Percentiles rank a stretch among this genome's conserved stretches.
Conservation (phyloP, 139 green algal species). For the Coelastrella sp. region DNA sequence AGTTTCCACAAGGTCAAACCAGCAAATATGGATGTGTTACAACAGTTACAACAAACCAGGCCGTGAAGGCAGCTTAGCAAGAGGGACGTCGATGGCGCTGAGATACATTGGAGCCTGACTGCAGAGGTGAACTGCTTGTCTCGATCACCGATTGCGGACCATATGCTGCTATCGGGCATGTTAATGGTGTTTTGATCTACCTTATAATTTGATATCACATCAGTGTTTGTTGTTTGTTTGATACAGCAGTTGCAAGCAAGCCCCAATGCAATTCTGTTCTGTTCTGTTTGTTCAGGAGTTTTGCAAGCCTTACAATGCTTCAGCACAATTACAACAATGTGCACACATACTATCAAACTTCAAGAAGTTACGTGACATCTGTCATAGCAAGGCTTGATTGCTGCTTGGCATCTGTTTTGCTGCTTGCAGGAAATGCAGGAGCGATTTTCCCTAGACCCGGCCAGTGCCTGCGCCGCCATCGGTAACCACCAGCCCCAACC, state of each 20-base stretch:
- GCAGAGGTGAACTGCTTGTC: neutral
- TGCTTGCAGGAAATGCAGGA: conserved; percentile 33
- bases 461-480: conserved; percentile 9
- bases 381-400: too few species aligned
- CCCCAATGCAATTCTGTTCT: too few species aligned
- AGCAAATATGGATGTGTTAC: neutral
- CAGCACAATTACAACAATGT: too few species aligned
- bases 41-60: neutral
- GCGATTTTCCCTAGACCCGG: neutral
- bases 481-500: neutral
- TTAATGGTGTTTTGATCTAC: neutral
- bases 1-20: too few species aligned
- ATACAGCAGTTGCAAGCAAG: too few species aligned
- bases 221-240: too few species aligned
- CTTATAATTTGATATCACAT: too few species aligned
- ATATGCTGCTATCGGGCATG: too few species aligned
- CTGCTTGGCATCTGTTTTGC: neutral
- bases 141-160: neutral
- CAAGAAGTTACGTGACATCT: too few species aligned
- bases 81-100: neutral
- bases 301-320: too few species aligned
- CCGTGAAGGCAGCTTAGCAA: neutral
- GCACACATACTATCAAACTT: too few species aligned
- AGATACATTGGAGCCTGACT: conserved; percentile 18
- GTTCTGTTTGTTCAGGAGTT: too few species aligned